Evolutionary conservation across 768 basidiomycete genomes (phyloP).

Genomic region (Coprinellus aureogranulatus): DNA sequence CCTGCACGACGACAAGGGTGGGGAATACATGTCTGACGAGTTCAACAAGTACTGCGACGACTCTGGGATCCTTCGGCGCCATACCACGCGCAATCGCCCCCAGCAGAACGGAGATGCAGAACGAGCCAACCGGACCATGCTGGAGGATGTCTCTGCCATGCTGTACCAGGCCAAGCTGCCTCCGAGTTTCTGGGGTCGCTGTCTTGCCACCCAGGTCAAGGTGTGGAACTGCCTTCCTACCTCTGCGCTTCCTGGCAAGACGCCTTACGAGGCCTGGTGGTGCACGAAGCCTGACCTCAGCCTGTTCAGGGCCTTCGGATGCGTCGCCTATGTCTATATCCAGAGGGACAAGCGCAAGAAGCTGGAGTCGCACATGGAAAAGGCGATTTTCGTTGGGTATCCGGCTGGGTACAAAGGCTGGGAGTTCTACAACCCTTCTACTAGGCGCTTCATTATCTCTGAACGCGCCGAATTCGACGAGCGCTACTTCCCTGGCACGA

Average conservation of each 20-base stretch:
- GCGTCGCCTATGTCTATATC: conserved; percentile 36
- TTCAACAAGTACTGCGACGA: conserved; percentile 20
- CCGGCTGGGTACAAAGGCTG: conserved; percentile 24
- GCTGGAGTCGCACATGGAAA: conserved; percentile 25
- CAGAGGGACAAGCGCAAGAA: conserved; percentile 31
- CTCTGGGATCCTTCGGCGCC: conserved; percentile 22
- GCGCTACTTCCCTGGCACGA: too few relatives aligned
- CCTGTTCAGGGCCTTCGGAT: conserved; percentile 36
- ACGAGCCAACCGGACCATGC: conserved; percentile 33
- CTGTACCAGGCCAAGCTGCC: conserved; percentile 20
- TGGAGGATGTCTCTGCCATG: conserved; percentile 29
- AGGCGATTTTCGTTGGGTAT: conserved; percentile 40
- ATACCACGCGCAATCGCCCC: conserved; percentile 21
- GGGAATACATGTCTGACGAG: conserved; percentile 28
- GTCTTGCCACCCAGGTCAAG: conserved; percentile 19
- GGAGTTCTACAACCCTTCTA: conserved; percentile 22
- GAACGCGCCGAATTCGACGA: too few relatives aligned
- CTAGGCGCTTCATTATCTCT: too few relatives aligned
- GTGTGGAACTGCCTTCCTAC: conserved; percentile 23
- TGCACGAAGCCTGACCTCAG: conserved; percentile 19
- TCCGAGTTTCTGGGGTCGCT: too few relatives aligned
- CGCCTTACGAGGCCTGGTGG: conserved; percentile 22
- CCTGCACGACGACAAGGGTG: conserved; percentile 34
- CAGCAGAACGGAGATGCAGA: conserved; percentile 47
- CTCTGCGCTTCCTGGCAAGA: conserved; percentile 16